A percentile compares a stretch with the other conserved stretches of the same genome.
phyloP scores from a whole-genome alignment of 768 basidiomycete genomes.

The Hemileccinum rubropunctum region DNA sequence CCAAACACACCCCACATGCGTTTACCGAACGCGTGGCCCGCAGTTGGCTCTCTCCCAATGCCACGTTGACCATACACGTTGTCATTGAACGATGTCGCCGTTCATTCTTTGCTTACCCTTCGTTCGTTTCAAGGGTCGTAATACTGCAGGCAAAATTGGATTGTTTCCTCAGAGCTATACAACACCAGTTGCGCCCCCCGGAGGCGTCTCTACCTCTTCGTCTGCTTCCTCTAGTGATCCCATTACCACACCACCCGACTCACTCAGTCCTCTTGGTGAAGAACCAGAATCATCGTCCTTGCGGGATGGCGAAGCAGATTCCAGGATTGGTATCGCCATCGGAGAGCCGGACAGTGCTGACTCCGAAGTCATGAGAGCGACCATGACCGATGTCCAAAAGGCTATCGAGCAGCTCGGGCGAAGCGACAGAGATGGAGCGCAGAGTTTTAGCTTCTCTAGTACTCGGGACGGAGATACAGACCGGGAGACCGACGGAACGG shows the following conservation, averaged over 20 bases:
- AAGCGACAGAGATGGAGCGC: constrained; percentile 52
- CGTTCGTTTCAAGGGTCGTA: constrained; percentile 63
- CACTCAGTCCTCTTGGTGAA: constrained; percentile 47
- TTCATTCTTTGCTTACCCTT: constrained; percentile 23
- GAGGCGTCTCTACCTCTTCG: constrained; percentile 24
- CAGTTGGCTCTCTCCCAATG: neutral
- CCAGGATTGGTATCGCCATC: constrained; percentile 27
- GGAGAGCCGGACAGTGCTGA: constrained; percentile 26
- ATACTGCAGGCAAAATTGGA: constrained; percentile 76
- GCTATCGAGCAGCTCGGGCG: constrained; percentile 85
- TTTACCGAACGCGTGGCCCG: constrained; percentile 6
- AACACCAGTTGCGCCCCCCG: constrained; percentile 48
- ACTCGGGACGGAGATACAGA: constrained; percentile 53
- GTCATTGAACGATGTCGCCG: constrained; percentile 19
- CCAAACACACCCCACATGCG: constrained; percentile 4
- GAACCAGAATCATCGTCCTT: constrained; percentile 42
- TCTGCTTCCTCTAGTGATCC: constrained; percentile 27
- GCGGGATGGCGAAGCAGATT: constrained; percentile 17
- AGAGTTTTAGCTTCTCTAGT: constrained; percentile 79
- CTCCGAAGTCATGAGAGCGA: constrained; percentile 76
- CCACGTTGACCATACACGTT: constrained; percentile 17
- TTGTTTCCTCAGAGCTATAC: constrained; percentile 93
- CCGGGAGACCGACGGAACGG: constrained; percentile 46
- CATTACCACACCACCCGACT: constrained; percentile 17
- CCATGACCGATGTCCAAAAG: constrained; percentile 86